These are phyloP conservation scores for Camellia sinensis DNA, from an alignment of 148 eudicot genomes.

Conservation along the genomic window DNA sequence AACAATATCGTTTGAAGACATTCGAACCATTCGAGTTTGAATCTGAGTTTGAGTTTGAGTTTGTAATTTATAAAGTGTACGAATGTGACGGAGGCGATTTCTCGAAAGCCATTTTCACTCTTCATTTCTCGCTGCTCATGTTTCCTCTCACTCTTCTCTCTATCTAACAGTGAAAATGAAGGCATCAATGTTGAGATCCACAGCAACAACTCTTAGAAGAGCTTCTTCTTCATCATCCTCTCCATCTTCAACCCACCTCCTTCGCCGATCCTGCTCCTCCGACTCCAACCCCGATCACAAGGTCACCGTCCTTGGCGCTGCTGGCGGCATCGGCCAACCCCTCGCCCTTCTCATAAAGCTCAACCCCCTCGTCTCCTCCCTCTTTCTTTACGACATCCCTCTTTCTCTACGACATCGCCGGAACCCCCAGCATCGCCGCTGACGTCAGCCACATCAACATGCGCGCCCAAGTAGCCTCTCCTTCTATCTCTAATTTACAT, in stretches of 20 bases:
- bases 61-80: too few relatives aligned
- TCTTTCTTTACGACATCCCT: slow-evolving; percentile 70
- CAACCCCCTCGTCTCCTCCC: slow-evolving; percentile 65
- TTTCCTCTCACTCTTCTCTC: not conserved
- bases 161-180: slow-evolving; percentile 21
- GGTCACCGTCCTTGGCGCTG: slow-evolving; percentile 70
- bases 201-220: slow-evolving; percentile 31
- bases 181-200: slow-evolving; percentile 37
- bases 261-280: slow-evolving; percentile 47
- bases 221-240: not conserved
- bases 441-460: slow-evolving; percentile 80
- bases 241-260: not conserved
- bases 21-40: too few relatives aligned
- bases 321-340: slow-evolving; percentile 85
- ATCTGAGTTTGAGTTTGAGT: too few relatives aligned
- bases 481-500: not conserved
- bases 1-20: too few relatives aligned
- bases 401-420: slow-evolving; percentile 74
- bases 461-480: slow-evolving; percentile 52
- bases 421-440: slow-evolving; percentile 79
- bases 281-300: slow-evolving; percentile 55
- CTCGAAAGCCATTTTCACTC: too few relatives aligned
- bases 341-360: slow-evolving; percentile 70
- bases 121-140: too few relatives aligned
- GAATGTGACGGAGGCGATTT: too few relatives aligned